Evolutionary conservation across 2,329 filamentous ascomycete genomes (phyloP).

Genomic region (Hypoxylon sp.): DNA sequence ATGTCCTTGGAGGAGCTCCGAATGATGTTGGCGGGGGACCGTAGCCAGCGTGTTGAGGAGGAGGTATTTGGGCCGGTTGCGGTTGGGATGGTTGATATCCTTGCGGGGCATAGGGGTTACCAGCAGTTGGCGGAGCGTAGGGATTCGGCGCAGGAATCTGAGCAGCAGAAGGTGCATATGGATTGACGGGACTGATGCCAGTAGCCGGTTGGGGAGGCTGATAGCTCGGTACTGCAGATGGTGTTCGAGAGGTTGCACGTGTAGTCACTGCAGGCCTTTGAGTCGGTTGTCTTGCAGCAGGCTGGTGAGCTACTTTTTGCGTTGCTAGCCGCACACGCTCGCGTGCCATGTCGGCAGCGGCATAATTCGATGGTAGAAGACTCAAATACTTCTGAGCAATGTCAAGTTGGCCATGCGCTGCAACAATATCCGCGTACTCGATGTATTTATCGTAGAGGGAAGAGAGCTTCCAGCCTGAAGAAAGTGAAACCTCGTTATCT

Average conservation of each 20-base stretch:
- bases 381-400: slow-evolving; percentile 93
- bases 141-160: slow-evolving; percentile 54
- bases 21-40: slow-evolving; percentile 59
- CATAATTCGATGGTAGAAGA: slow-evolving; percentile 85
- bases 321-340: slow-evolving; percentile 89
- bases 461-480: slow-evolving; percentile 88
- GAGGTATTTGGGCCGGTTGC: slow-evolving; percentile 46
- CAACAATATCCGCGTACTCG: slow-evolving; percentile 96
- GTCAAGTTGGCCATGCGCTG: slow-evolving; percentile 87
- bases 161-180: slow-evolving; percentile 54
- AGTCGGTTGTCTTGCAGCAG: slow-evolving; percentile 51
- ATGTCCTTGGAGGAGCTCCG: slow-evolving; percentile 73
- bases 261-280: slow-evolving; percentile 54
- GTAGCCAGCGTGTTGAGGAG: slow-evolving; percentile 44
- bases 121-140: slow-evolving; percentile 51
- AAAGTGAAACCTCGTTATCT: slow-evolving; percentile 79
- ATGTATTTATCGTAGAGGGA: slow-evolving; percentile 94
- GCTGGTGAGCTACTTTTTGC: slow-evolving; percentile 64
- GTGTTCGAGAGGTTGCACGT: slow-evolving; percentile 46
- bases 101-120: slow-evolving; percentile 58
- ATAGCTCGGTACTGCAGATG: slow-evolving; percentile 57
- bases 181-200: slow-evolving; percentile 50
- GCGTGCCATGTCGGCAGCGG: slow-evolving; percentile 87
- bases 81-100: slow-evolving; percentile 71
- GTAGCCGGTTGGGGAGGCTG: slow-evolving; percentile 62